Evolutionary conservation across 768 basidiomycete species (phyloP).

Genomic region (Tephrocybe sp.): DNA sequence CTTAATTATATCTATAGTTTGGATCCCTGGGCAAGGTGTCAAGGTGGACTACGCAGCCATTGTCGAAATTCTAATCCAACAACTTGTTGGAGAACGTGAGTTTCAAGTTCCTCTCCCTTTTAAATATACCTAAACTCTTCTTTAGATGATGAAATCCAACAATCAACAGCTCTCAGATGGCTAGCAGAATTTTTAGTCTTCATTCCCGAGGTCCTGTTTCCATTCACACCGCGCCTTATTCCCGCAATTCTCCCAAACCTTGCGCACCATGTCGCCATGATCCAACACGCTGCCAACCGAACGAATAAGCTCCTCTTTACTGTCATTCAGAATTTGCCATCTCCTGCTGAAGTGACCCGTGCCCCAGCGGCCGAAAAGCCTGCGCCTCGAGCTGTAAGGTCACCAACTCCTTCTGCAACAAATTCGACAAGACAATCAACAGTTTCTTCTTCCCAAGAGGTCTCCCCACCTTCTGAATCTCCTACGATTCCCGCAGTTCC

Average conservation of each 20-base stretch:
- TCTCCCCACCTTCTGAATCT: conserved; percentile 35
- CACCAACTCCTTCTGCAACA: conserved; percentile 52
- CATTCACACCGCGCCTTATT: conserved; percentile 91
- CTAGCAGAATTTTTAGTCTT: conserved; percentile 86
- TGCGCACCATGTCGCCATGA: conserved; percentile 86
- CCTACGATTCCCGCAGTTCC: conserved; percentile 19
- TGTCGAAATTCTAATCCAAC: conserved; percentile 88
- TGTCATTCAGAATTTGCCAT: conserved; percentile 84
- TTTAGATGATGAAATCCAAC: conserved; percentile 91
- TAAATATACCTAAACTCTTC: conserved; percentile 2
- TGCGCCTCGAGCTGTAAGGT: conserved; percentile 40
- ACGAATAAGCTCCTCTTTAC: conserved; percentile 84
- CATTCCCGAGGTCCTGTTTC: conserved; percentile 88
- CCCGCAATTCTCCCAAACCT: conserved; percentile 93
- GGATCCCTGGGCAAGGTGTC: conserved; percentile 94
- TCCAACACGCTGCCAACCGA: conserved; percentile 80
- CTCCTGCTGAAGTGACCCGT: conserved; percentile 51
- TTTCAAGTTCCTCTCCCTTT: conserved; percentile 13
- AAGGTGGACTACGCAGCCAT: conserved; percentile 88
- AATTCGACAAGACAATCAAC: conserved; percentile 48
- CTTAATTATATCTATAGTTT: conserved; percentile 45
- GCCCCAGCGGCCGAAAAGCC: conserved; percentile 29
- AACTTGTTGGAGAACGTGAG: conserved; percentile 82
- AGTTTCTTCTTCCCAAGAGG: conserved; percentile 43
- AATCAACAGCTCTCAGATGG: conserved; percentile 93